Conservation (phyloP, 129 eudicot species). For the Centrapalus pauciflorus region DNA sequence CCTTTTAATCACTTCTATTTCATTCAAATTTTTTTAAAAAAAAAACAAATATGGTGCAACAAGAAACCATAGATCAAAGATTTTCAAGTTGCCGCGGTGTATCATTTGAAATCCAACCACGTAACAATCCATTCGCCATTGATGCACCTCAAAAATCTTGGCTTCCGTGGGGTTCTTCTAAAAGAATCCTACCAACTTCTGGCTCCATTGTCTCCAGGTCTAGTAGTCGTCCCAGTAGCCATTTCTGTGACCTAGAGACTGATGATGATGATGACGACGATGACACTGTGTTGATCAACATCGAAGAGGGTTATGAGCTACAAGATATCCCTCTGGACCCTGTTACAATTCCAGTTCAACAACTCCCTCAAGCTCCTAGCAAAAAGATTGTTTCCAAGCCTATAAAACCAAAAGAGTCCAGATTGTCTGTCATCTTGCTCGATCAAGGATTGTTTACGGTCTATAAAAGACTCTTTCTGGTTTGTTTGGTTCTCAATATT, state of each 20-base stretch:
- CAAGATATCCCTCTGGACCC: constrained; percentile 7
- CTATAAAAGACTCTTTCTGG: constrained; percentile 53
- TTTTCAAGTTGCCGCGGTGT: constrained; percentile 78
- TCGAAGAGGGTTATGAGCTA: constrained; percentile 42
- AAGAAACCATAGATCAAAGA: constrained; percentile 37
- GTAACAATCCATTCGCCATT: constrained; percentile 41
- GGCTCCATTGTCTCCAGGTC: constrained; percentile 23
- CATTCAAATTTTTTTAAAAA: neutral
- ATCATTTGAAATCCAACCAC: constrained; percentile 66
- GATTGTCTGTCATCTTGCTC: constrained; percentile 60
- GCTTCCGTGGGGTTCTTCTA: constrained; percentile 49
- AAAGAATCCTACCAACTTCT: constrained; percentile 35
- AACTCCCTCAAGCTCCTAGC: constrained; percentile 20
- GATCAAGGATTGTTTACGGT: constrained; percentile 81
- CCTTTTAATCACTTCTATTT: too few relatives aligned
- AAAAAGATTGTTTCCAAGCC: constrained; percentile 16
- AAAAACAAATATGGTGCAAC: constrained; percentile 12
- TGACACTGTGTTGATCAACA: constrained; percentile 19
- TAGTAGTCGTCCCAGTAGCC: constrained; percentile 54
- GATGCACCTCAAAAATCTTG: constrained; percentile 29
- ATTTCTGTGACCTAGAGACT: constrained; percentile 56
- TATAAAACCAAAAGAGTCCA: constrained; percentile 28
- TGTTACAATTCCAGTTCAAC: neutral
- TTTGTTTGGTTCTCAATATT: constrained; percentile 42
- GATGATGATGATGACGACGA: constrained; percentile 36